Evolutionary conservation across 768 basidiomycete genomes (phyloP), one percentile per base, ranked within the genome.

Genomic region (Porpolomopsis calyptriformis): DNA sequence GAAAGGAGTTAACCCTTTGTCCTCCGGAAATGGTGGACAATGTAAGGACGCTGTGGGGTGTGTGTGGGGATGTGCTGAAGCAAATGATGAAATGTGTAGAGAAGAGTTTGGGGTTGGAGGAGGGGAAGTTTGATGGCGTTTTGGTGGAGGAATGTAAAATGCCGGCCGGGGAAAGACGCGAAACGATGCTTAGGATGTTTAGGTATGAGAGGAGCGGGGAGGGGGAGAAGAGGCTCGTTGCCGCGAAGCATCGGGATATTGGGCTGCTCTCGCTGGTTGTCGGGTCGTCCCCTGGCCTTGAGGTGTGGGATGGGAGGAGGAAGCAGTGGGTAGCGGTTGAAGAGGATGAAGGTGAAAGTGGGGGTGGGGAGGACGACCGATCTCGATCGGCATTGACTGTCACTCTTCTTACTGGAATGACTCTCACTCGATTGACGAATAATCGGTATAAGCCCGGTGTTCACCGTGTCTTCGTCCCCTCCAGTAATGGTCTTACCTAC

Each of bases 121-220:
- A 20, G 9, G 40, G 40, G 16, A 22, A n/a, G 23, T 16, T 42
- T 7, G 22, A 42, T 42, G 23, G 23, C 19, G 40, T 42, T 42
- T 18, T 42, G 12, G 23, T 8, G 3, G 22, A 27, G 40, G 40
- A 42, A 27, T 42, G 40, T 42, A 12, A 24, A 19, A n/a, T 42
- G 40, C 40, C 40, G 27, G 18, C 8, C 3, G 24, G 24, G 24
- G 40, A 42, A 7, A 25, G 22, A 23, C 25, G 23, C 26, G 40
- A 20, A 27, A 42, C 40, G 4, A 25, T 42, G 40, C 19, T 42
- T 18, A 42, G 40, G 27, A 42, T 42, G 40, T 42, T 42, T 42
- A n/a, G 40, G 23, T 42, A 42, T 25, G 40, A 42, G 40, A 42
- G 40, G 22, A 38, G 9, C 8, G 37, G 16, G n/a, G 24, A 9